Conservation (phyloP, 1,139 yeast species). For the Hyphopichia burtonii region DNA sequence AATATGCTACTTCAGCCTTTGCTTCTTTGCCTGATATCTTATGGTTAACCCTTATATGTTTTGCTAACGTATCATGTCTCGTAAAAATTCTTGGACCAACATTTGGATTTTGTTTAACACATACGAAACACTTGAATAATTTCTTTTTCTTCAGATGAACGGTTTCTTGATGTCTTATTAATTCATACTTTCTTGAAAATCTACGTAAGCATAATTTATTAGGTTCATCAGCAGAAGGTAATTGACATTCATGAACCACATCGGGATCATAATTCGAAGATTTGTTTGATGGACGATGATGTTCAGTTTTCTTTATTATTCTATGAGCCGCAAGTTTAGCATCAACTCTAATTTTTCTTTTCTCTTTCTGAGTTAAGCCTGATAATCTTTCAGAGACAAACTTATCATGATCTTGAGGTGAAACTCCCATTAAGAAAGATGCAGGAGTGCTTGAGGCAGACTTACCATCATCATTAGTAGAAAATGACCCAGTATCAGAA, state of each 20-base stretch:
- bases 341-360: constrained; percentile 25
- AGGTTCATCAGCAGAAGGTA: constrained; percentile 48
- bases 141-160: constrained; percentile 89
- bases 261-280: constrained; percentile 51
- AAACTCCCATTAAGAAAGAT: constrained; percentile 15
- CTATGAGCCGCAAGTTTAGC: constrained; percentile 30
- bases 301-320: constrained; percentile 24
- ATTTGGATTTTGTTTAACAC: constrained; percentile 61
- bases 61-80: constrained; percentile 89
- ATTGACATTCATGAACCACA: constrained; percentile 49
- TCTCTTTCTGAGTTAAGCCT: constrained; percentile 20
- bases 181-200: constrained; percentile 91
- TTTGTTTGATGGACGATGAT: constrained; percentile 26
- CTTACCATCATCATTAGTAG: constrained; percentile 9
- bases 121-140: constrained; percentile 81
- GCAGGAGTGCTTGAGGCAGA: constrained; percentile 14
- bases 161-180: constrained; percentile 93
- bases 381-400: constrained; percentile 23
- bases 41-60: constrained; percentile 91
- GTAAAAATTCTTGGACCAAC: constrained; percentile 74
- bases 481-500: constrained; percentile 1
- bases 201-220: constrained; percentile 70
- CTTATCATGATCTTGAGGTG: constrained; percentile 25
- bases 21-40: constrained; percentile 68
- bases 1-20: constrained; percentile 49